Percentiles rank a stretch among this genome's conserved stretches.
Conservation (phyloP, 2,329 filamentous ascomycete species). For the Periconia macrospinosa region DNA sequence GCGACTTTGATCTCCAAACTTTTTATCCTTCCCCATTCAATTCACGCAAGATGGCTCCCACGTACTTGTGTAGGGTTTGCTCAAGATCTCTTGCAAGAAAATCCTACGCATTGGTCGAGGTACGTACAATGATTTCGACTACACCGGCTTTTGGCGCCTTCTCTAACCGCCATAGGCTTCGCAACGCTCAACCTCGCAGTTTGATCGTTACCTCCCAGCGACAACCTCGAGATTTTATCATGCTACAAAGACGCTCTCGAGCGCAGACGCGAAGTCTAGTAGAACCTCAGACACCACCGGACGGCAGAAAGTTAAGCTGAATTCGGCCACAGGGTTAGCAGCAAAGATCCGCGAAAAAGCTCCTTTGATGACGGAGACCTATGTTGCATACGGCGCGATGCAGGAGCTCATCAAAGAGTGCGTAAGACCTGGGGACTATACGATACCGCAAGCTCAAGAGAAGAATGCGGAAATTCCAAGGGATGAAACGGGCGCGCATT, state of each 20-base stretch:
- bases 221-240: slow-evolving; percentile 23
- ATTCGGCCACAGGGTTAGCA: slow-evolving; percentile 25
- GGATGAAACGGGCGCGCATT: slow-evolving; percentile 77
- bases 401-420: slow-evolving; percentile 78
- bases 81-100: slow-evolving; percentile 26
- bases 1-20: background rate
- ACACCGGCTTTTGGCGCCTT: background rate
- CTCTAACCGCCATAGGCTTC: slow-evolving; percentile 24
- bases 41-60: slow-evolving; percentile 35
- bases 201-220: slow-evolving; percentile 27
- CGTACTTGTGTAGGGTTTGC: slow-evolving; percentile 41
- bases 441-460: slow-evolving; percentile 67
- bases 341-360: slow-evolving; percentile 35
- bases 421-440: slow-evolving; percentile 73
- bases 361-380: slow-evolving; percentile 58
- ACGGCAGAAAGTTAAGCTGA: slow-evolving; percentile 1
- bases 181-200: slow-evolving; percentile 11
- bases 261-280: slow-evolving; percentile 11
- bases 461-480: slow-evolving; percentile 69
- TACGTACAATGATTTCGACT: slow-evolving; percentile 9
- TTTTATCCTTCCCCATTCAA: background rate
- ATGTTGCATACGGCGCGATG: slow-evolving; percentile 78
- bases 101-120: slow-evolving; percentile 19
- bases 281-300: background rate
- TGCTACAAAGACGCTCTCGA: slow-evolving; percentile 20